Evolutionary conservation across 768 basidiomycete species (phyloP), one percentile per base, ranked within the genome.

Genomic region (Amanita rubescens): DNA sequence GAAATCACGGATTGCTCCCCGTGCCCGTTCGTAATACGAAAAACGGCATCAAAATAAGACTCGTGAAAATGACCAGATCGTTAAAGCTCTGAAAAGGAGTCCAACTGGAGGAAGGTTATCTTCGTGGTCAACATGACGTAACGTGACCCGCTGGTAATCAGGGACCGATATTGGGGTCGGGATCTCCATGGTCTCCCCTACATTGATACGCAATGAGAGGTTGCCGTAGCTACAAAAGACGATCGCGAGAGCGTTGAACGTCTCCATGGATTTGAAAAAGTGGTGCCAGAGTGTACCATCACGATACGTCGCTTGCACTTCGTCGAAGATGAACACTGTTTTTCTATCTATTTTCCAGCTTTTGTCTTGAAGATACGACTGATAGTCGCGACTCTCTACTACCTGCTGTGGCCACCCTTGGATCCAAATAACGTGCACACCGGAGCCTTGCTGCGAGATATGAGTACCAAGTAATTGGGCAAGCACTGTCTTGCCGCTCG

Each of bases 251-350:
- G 19, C 25, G 3, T 19, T 12, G 46, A 45, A 42, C 33, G 12
- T n/a, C 17, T 39, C 14, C 14, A 58, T 56, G 51, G 44, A 22
- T 53, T 60, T 60, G 45, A 59, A 54, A 30, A 54, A 53, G 17
- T 58, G n/a, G 47, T 43, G 24, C 59, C 58, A 60, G 32, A 60
- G 48, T 4, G 9, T 24, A 24, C 1, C 39, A 47, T 60, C 59
- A 30, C 27, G 27, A 22, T 55, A 56, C 33, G 54, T 37, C 32
- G 33, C 15, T 42, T 60, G 59, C 27, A 47, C 59, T 56, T 60
- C 51, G 43, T 60, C 55, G 43, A 60, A 59, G 39, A 60, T 57
- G 27, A 60, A 45, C 19, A 60, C 59, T 12, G 55, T 51, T 20
- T 51, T 22, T 43, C 25, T 30, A 30, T 30, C 12, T 7, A 27